phyloP scores from a whole-genome alignment of 169 alveolate genomes.

The Eimeria falciformis region DNA sequence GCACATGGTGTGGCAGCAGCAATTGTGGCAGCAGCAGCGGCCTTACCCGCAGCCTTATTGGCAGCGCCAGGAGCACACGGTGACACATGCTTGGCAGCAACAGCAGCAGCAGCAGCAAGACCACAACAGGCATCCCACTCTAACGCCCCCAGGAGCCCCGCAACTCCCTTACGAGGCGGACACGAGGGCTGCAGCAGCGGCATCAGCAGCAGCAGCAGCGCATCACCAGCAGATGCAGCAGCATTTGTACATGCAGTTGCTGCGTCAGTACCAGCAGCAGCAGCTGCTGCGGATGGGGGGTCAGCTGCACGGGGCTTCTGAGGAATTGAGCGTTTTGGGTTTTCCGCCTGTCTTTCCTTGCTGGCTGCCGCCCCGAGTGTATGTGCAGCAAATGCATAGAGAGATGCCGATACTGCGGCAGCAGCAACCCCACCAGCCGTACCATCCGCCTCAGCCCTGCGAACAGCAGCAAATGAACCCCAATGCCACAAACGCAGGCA shows the following conservation, averaged over 20 bases:
- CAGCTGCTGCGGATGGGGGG: constrained; percentile 30
- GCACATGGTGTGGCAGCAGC: neutral
- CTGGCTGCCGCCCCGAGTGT: neutral
- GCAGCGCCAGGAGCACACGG: neutral
- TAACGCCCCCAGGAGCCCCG: neutral
- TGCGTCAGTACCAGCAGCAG: constrained; percentile 32
- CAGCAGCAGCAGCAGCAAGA: constrained; percentile 5
- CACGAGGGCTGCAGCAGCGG: neutral
- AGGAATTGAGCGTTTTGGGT: neutral
- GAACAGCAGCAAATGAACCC: too few relatives aligned
- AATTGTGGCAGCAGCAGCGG: neutral
- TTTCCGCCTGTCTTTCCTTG: constrained; percentile 12
- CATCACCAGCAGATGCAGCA: constrained; percentile 46
- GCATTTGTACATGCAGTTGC: constrained; percentile 1
- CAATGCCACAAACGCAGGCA: too few relatives aligned
- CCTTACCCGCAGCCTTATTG: neutral
- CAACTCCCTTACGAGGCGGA: neutral
- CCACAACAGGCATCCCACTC: neutral
- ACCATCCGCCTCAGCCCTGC: neutral
- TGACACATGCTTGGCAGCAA: neutral
- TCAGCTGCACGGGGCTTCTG: constrained; percentile 5
- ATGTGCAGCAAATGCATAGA: constrained; percentile 5
- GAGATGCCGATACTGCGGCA: neutral
- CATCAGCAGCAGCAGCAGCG: constrained; percentile 9
- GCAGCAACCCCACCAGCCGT: neutral